phyloP scores from a whole-genome alignment of 2,329 filamentous ascomycete species.

The Chrysosporium queenslandicum region DNA sequence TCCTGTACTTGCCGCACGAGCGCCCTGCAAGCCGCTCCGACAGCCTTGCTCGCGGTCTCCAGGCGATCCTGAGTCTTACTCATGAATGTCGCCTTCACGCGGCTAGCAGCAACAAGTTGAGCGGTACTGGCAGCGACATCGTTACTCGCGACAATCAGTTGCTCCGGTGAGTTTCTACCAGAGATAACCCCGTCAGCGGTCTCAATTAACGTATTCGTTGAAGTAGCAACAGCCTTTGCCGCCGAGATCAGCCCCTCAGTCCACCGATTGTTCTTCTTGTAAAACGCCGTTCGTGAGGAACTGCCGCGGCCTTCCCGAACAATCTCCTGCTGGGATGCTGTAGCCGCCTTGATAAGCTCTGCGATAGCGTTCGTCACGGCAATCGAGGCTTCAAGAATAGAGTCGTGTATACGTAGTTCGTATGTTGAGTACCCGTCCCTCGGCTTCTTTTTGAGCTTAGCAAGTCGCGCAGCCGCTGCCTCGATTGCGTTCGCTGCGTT shows the following conservation, averaged over 20 bases:
- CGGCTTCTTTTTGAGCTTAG: constrained; percentile 93
- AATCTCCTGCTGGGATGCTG: constrained; percentile 88
- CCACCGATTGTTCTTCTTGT: constrained; percentile 99
- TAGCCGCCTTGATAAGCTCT: constrained; percentile 88
- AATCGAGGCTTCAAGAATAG: constrained; percentile 83
- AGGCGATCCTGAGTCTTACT: constrained; percentile 89
- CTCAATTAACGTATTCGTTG: constrained; percentile 94
- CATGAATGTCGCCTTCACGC: constrained; percentile 97
- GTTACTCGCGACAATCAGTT: constrained; percentile 95
- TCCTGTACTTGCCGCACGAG: constrained; percentile 88
- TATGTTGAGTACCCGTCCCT: constrained; percentile 91
- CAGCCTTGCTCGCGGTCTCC: constrained; percentile 84
- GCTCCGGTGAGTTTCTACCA: constrained; percentile 84
- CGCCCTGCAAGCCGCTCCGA: constrained; percentile 75
- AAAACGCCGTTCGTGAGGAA: constrained; percentile 83
- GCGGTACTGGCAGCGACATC: constrained; percentile 93
- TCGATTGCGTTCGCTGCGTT: constrained; percentile 95
- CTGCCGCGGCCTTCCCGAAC: constrained; percentile 84
- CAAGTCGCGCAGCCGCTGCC: constrained; percentile 76
- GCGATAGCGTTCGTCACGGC: constrained; percentile 91
- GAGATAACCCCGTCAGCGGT: constrained; percentile 93
- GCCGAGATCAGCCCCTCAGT: constrained; percentile 95
- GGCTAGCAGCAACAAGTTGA: constrained; percentile 86
- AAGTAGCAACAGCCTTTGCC: constrained; percentile 86
- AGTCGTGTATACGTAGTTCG: constrained; percentile 90